Evolutionary conservation across 2,329 filamentous ascomycete species (phyloP), one percentile per base, ranked within the genome.

Genomic region (Diatrype stigma): DNA sequence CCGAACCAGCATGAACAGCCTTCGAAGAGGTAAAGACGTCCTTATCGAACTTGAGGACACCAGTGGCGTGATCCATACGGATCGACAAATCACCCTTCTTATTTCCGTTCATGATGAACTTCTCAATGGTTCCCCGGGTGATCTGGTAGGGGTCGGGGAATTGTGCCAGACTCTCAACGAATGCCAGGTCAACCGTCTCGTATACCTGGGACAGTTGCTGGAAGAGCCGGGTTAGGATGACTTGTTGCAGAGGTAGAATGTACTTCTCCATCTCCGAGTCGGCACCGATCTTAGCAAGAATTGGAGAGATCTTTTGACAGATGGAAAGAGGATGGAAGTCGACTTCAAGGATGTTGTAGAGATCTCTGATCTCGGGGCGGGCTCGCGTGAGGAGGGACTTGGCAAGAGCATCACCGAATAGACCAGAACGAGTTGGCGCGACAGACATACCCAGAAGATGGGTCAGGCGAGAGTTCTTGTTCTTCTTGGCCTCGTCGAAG

Each of bases 31-130:
- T 96, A 79, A 99, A 97, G 59, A 99, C 91, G 70, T 99, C 94
- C 49, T 90, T 95, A 70, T 99, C 94, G 63, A 99, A 99, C 70
- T 91, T 96, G 54, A 99, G 83, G 46, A 96, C 89, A 54, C 94
- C 91, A 49, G 92, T 93, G 55, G 91, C 91, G 68, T 99, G 94
- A 68, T 97, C 90, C 73, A 97, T 90, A 55, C 94, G 91, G 63
- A 99, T 95, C 49, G 94, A 89, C 44, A 99, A 81, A 64, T 99
- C 94, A 51, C 94, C 94, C 83, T 99, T 99, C 85, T 99, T 99
- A 82, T 96, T 97, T 57, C 94, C 94, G 73, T 99, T 99, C 94
- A 99, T 99, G 80, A 99, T 97, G 80, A 99, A 99, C 77, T 97
- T 99, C 79, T 99, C 94, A 60, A 99, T 95, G 55, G 90, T 96